Base-by-base conservation (phyloP, 495 filamentous ascomycete genomes). In the Aspergillus affinis region DNA sequence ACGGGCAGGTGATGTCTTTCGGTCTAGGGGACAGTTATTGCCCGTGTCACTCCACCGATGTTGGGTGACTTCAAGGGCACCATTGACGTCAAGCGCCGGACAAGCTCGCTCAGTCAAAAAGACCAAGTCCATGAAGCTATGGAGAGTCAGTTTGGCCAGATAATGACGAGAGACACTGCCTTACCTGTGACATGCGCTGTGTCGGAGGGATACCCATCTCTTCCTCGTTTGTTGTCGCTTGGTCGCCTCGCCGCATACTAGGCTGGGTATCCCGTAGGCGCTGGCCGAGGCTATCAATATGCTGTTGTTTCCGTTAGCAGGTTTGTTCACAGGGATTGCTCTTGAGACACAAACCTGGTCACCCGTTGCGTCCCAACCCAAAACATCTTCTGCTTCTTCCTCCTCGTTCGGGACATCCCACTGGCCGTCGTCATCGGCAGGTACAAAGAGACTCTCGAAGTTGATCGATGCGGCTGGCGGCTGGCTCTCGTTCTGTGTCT, bases 331-430 rank as follows among this genome's bases (percentile, higher is more conserved):
- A 46, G 72, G 13, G 29, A n/a, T 4, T 47, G 10, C 10, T 29
- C 32, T 17, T 32, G 27, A 30, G 6, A 21, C 9, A 26, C 65
- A n/a, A 66, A 76, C 75, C 59, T 71, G 66, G 18, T 82, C 81
- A 21, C 80, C 86, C 62, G 82, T 89, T 12, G 86, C 83, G 76
- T 96, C 87, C 92, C 93, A 97, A 29, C 87, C 86, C 30, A 97
- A 78, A 52, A 85, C 87, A 58, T 89, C 90, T 46, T 92, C 86
- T 23, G 30, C 58, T 47, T 91, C 87, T 55, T 87, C 87, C 18
- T 89, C 85, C 19, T 88, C 84, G 55, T 90, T 86, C 41, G 86
- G 79, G 3, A 92, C 92, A 70, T 94, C 90, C 92, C 92, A 97
- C 64, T 82, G 78, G 41, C 75, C 69, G 62, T 92, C 87, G 62